Base-by-base conservation (phyloP, 129 eudicot genomes). In the Dittrichia graveolens region DNA sequence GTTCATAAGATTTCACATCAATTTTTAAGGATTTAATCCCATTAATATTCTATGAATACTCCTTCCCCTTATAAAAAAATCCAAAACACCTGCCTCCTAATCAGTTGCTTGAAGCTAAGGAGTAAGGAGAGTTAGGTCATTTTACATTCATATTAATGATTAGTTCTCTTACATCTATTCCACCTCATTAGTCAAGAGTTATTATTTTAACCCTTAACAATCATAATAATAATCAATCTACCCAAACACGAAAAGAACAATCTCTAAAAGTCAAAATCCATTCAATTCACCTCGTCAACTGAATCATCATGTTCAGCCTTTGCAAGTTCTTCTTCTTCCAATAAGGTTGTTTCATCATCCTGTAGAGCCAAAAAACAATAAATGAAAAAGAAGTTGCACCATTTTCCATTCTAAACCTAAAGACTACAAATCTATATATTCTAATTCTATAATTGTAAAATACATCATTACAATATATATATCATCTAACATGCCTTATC, bases 291-390 rank as follows among this genome's bases (percentile, higher is more conserved):
- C 95, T 95, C 99, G 47, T 90, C 96, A 58, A 57, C 75, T 55
- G 83, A 73, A 74, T 85, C 79, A 61, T 82, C 73, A 35, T 75
- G 34, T 69, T 95, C 99, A 6, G 85, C 75, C 65, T 91, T 86
- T 47, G 89, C 96, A 61, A 88, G 61, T 65, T 87, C 89, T 71
- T 95, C 99, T 88, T 95, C 99, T 84, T 95, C 99, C 61, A 80
- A 61, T 74, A 95, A 84, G 18, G 99, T 91, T 41, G 99, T 81
- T 82, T 95, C 99, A 73, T 95, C 99, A 83, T 95, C 99, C 97
- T 95, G 76, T 57, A 74, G 6, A 73, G 48, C 40, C 49, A 63
- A 71, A 54, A 60, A 35, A 35, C 46, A 34, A 64, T 16, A 18
- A 39, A 35, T 7, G 7, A 70, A 7, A 60, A 24, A 24, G 2